Conservation (phyloP, 305 asterid species). For the Salvia sclarea region DNA sequence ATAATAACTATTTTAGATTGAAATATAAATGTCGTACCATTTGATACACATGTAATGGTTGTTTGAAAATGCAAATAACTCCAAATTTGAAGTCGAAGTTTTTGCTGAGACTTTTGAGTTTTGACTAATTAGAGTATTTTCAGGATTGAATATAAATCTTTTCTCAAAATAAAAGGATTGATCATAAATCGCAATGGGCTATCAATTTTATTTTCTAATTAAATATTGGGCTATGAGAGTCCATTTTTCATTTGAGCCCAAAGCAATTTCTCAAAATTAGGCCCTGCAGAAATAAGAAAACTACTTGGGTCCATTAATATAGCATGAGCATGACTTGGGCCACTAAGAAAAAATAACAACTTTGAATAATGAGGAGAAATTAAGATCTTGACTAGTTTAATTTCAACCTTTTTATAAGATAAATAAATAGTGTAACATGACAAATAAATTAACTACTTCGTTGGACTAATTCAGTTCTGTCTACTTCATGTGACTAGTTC, state of each 20-base stretch:
- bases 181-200: not conserved
- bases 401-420: no score
- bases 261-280: not conserved
- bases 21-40: no score
- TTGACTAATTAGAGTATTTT: not conserved
- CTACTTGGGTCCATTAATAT: not conserved
- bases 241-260: not conserved
- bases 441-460: not conserved
- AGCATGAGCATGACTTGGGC: not conserved
- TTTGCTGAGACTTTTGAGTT: not conserved
- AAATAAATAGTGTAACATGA: no score
- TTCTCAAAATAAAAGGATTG: no score
- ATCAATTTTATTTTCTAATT: not conserved
- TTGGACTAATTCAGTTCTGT: not conserved
- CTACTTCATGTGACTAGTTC: not conserved
- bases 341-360: not conserved
- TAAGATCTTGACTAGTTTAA: no score
- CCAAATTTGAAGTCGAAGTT: not conserved
- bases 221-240: not conserved
- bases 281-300: not conserved
- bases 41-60: not conserved
- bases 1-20: no score
- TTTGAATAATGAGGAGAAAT: no score
- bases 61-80: not conserved
- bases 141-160: not conserved